Conservation (phyloP, 495 filamentous ascomycete species). For the Halenospora varia region DNA sequence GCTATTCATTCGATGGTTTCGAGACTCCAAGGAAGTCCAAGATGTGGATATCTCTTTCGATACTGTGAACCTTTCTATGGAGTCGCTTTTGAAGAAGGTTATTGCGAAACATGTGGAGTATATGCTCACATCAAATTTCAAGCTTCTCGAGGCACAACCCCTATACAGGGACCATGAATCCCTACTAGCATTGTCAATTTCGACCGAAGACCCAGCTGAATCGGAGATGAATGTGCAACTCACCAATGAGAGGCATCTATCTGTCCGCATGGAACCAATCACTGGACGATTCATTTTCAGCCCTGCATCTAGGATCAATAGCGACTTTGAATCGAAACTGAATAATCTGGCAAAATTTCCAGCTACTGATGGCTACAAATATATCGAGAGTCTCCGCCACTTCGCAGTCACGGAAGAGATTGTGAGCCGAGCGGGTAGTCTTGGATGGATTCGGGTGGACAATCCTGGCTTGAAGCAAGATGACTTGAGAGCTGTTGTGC, state of each 20-base stretch:
- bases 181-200: conserved; percentile 49
- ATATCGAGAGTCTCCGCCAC: conserved; percentile 55
- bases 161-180: conserved; percentile 55
- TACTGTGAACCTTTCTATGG: conserved; percentile 61
- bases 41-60: conserved; percentile 63
- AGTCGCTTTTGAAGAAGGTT: conserved; percentile 64
- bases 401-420: conserved; percentile 58
- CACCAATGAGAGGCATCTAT: conserved; percentile 49
- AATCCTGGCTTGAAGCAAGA: conserved; percentile 49
- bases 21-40: conserved; percentile 68
- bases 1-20: conserved; percentile 78
- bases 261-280: conserved; percentile 65
- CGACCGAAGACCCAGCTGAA: conserved; percentile 57
- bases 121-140: conserved; percentile 57
- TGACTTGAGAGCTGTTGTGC: conserved; percentile 56
- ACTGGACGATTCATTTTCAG: conserved; percentile 52
- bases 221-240: conserved; percentile 65
- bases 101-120: conserved; percentile 70
- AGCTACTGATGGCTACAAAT: conserved; percentile 46
- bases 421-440: conserved; percentile 49
- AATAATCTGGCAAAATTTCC: conserved; percentile 48
- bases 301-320: conserved; percentile 37
- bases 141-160: conserved; percentile 47
- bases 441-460: conserved; percentile 57
- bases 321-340: conserved; percentile 43